These are phyloP conservation scores for Alternaria gaisen DNA, from an alignment of 2,329 filamentous ascomycete species.

Conservation along the genomic window DNA sequence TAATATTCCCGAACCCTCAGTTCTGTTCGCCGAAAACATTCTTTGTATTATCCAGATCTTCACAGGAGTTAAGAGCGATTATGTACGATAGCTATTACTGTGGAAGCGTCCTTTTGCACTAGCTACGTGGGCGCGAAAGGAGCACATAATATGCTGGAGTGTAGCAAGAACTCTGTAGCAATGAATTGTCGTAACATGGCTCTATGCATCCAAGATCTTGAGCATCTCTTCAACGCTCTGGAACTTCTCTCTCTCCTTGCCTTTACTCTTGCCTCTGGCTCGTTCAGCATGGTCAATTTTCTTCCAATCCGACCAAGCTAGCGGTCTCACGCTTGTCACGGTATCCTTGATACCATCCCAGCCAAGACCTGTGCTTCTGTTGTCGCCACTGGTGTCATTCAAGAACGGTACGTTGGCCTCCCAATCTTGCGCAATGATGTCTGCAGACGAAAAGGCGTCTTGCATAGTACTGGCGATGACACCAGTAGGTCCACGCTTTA, in stretches of 20 bases:
- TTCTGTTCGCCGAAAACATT: too few species aligned
- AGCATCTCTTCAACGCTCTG: constrained; percentile 67
- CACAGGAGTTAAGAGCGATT: not conserved
- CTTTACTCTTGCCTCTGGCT: constrained; percentile 68
- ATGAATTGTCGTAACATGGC: not conserved
- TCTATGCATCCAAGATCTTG: constrained; percentile 49
- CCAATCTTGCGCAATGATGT: constrained; percentile 86
- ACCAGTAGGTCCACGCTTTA: constrained; percentile 91
- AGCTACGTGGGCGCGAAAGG: not conserved
- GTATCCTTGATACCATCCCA: constrained; percentile 80
- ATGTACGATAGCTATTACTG: not conserved
- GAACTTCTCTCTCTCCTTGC: constrained; percentile 81
- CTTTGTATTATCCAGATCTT: too few species aligned
- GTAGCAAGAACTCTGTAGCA: too few species aligned
- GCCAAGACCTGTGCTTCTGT: constrained; percentile 61
- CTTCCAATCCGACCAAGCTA: constrained; percentile 87
- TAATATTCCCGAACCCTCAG: not conserved
- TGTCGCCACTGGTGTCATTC: constrained; percentile 49
- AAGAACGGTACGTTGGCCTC: constrained; percentile 58
- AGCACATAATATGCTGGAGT: not conserved
- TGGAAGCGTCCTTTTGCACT: not conserved
- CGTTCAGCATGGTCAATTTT: constrained; percentile 83
- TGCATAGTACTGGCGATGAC: constrained; percentile 97
- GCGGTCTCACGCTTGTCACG: constrained; percentile 65
- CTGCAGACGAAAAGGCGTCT: constrained; percentile 89